Conservation (phyloP, 2,329 filamentous ascomycete genomes). For the Apiospora marii region DNA sequence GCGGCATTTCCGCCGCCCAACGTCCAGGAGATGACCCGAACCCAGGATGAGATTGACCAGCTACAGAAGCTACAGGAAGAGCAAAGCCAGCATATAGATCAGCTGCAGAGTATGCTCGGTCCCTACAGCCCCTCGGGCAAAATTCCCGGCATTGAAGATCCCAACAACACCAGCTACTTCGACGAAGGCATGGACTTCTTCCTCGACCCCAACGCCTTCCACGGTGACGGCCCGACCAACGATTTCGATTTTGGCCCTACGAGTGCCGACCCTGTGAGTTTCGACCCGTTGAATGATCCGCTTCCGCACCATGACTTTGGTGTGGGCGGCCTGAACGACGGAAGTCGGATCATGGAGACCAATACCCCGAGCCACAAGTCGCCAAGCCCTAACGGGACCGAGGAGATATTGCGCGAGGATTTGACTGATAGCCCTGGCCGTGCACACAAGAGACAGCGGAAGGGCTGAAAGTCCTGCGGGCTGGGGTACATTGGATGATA, state of each 20-base stretch:
- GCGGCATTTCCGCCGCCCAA: conserved; percentile 52
- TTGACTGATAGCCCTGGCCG: conserved; percentile 44
- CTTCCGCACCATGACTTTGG: conserved; percentile 31
- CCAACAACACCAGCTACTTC: conserved; percentile 45
- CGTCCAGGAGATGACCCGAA: conserved; percentile 71
- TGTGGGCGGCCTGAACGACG: conserved; percentile 28
- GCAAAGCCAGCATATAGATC: conserved; percentile 79
- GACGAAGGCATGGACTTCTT: conserved; percentile 57
- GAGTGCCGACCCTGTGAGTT: conserved; percentile 33
- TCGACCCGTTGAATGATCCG: conserved; percentile 38
- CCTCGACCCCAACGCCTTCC: conserved; percentile 48
- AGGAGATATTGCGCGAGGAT: conserved; percentile 58
- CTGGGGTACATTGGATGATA: neutral
- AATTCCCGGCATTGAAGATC: conserved; percentile 73
- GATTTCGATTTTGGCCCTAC: conserved; percentile 55
- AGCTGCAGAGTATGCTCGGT: conserved; percentile 76
- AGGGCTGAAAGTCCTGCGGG: conserved; percentile 32
- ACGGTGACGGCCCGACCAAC: conserved; percentile 33
- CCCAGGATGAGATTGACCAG: conserved; percentile 78
- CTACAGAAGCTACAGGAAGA: conserved; percentile 81
- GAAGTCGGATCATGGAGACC: conserved; percentile 37
- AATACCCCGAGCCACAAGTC: conserved; percentile 47
- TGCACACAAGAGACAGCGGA: conserved; percentile 43
- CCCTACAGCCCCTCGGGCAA: conserved; percentile 82
- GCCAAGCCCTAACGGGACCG: conserved; percentile 57